Conservation (phyloP, 306 rosid genomes). For the Prunus campanulata region DNA sequence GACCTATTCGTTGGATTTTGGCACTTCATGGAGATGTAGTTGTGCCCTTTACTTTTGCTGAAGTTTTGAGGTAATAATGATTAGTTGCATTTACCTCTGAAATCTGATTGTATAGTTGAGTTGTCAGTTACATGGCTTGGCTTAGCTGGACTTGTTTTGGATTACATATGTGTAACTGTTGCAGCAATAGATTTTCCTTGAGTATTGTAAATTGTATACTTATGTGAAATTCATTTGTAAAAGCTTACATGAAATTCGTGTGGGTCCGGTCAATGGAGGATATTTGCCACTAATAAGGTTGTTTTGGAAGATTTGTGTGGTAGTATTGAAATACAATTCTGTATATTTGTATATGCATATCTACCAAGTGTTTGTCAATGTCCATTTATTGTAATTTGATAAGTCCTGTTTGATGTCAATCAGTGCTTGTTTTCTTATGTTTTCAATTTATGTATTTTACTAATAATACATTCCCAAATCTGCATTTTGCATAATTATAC, state of each 20-base stretch:
- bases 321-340: not conserved
- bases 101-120: not conserved
- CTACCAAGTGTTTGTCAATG: not conserved
- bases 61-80: slow-evolving; percentile 61
- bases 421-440: not conserved
- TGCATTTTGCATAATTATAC: not conserved
- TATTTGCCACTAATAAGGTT: not conserved
- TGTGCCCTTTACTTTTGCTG: slow-evolving; percentile 84
- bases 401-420: slow-evolving; percentile 1
- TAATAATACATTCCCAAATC: not conserved
- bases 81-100: not conserved
- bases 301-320: not conserved
- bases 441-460: not conserved
- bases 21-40: slow-evolving; percentile 79
- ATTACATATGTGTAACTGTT: not conserved
- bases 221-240: not conserved
- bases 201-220: not conserved
- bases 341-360: not conserved
- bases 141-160: slow-evolving; percentile 4
- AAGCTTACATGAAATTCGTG: no score
- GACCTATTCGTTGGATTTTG: slow-evolving; percentile 95
- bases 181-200: no score
- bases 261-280: not conserved
- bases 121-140: not conserved
- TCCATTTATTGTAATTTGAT: not conserved